Conservation (phyloP, 108 stramenopile species). For the Stephanodiscus triporus region DNA sequence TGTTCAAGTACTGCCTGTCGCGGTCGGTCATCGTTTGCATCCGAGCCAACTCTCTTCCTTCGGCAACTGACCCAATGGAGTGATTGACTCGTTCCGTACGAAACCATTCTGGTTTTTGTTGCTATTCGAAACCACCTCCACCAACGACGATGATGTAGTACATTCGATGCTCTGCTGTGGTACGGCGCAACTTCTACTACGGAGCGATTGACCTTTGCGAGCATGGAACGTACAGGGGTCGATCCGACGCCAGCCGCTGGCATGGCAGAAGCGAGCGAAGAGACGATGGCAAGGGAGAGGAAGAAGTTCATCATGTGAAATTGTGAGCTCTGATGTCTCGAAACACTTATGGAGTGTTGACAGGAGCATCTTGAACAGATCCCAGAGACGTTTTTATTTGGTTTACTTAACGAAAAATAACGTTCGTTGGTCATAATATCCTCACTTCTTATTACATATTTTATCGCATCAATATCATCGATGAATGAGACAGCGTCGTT, state of each 20-base stretch:
- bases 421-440: neutral
- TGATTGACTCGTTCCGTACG: no score
- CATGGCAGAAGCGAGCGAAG: neutral
- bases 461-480: no score
- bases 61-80: neutral
- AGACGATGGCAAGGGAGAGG: neutral
- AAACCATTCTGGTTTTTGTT: neutral
- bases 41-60: slow-evolving; percentile 22
- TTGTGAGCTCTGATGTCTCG: neutral
- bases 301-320: neutral
- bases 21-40: slow-evolving; percentile 16
- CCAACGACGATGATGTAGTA: neutral
- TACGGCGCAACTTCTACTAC: neutral
- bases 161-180: neutral
- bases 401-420: neutral
- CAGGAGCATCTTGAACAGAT: neutral
- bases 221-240: neutral
- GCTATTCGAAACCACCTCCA: neutral
- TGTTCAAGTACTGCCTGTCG: slow-evolving; percentile 12
- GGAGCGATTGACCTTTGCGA: neutral
- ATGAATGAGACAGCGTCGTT: neutral
- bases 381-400: neutral
- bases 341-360: neutral
- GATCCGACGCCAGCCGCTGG: neutral
- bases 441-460: no score